Conservation (phyloP, 2,329 filamentous ascomycete genomes). For the Fusarium chlamydosporum region DNA sequence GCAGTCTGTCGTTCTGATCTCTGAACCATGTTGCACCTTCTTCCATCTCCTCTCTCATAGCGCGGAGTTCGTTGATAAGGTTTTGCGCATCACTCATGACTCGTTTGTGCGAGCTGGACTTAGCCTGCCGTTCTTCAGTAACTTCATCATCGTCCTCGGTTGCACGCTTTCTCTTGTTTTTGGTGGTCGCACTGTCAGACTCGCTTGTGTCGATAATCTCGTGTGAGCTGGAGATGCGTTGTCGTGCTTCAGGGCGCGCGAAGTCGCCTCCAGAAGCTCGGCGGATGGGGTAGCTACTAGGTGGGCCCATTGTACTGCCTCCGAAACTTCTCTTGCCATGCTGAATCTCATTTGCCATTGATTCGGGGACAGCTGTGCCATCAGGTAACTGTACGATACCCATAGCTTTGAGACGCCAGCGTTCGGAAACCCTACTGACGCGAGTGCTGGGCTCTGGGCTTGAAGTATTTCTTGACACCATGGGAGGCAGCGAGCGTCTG, state of each 20-base stretch:
- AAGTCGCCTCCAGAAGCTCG: conserved; percentile 48
- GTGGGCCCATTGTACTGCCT: conserved; percentile 52
- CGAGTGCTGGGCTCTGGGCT: conserved; percentile 49
- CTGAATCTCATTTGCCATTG: conserved; percentile 63
- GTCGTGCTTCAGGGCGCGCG: conserved; percentile 36
- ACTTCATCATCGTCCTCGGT: conserved; percentile 48
- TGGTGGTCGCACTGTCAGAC: conserved; percentile 34
- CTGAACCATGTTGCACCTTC: conserved; percentile 63
- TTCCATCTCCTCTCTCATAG: conserved; percentile 62
- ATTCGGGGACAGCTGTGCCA: conserved; percentile 67
- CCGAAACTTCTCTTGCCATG: conserved; percentile 58
- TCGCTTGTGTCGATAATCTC: conserved; percentile 26
- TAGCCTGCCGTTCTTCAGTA: conserved; percentile 26
- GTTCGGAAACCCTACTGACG: conserved; percentile 59
- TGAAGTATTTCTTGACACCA: conserved; percentile 49
- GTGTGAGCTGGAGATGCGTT: conserved; percentile 45
- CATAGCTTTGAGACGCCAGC: conserved; percentile 65
- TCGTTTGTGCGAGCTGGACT: conserved; percentile 55
- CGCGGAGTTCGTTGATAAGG: conserved; percentile 58
- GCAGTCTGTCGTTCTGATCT: conserved; percentile 61
- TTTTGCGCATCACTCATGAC: conserved; percentile 61
- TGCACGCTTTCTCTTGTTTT: conserved; percentile 55
- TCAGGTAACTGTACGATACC: conserved; percentile 67
- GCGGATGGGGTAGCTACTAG: conserved; percentile 32
- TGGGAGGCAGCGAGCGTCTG: conserved; percentile 58